Evolutionary conservation across 1,139 yeast genomes (phyloP).

Genomic region (Protomyces pachydermus): DNA sequence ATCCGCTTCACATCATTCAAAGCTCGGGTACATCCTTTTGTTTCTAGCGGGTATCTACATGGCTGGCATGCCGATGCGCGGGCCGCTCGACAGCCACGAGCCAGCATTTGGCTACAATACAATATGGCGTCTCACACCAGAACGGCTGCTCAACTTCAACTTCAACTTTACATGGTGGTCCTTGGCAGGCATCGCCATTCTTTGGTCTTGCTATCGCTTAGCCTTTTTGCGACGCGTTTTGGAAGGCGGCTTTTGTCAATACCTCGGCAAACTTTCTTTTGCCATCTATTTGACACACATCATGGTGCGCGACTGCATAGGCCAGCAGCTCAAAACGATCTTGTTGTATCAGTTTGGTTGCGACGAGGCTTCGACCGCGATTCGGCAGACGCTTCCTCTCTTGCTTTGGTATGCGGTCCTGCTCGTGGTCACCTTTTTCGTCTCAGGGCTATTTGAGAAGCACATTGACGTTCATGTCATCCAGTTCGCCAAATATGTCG

Average conservation of each 20-base stretch:
- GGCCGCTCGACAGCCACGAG: not conserved
- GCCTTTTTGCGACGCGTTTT: not conserved
- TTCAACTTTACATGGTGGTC: slow-evolving; percentile 14
- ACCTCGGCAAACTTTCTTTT: slow-evolving; percentile 18
- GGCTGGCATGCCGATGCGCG: slow-evolving; percentile 12
- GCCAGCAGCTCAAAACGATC: not conserved
- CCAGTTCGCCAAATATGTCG: not conserved
- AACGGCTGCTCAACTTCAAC: not conserved
- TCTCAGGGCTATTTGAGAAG: not conserved
- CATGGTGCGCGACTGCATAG: slow-evolving; percentile 11
- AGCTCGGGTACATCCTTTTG: not conserved
- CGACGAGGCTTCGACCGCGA: not conserved
- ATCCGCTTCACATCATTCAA: not conserved
- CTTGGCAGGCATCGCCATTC: not conserved
- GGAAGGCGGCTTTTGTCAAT: slow-evolving; percentile 6
- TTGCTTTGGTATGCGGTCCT: not conserved
- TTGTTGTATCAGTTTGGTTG: not conserved
- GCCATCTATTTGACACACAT: slow-evolving; percentile 16
- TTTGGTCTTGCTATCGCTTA: not conserved
- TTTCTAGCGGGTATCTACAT: slow-evolving; percentile 4
- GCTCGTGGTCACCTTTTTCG: not conserved
- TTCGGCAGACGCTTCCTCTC: not conserved
- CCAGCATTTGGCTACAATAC: not conserved
- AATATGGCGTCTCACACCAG: slow-evolving; percentile 4
- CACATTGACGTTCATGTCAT: not conserved